Conservation (phyloP, 495 filamentous ascomycete species). For the Letharia lupina region DNA sequence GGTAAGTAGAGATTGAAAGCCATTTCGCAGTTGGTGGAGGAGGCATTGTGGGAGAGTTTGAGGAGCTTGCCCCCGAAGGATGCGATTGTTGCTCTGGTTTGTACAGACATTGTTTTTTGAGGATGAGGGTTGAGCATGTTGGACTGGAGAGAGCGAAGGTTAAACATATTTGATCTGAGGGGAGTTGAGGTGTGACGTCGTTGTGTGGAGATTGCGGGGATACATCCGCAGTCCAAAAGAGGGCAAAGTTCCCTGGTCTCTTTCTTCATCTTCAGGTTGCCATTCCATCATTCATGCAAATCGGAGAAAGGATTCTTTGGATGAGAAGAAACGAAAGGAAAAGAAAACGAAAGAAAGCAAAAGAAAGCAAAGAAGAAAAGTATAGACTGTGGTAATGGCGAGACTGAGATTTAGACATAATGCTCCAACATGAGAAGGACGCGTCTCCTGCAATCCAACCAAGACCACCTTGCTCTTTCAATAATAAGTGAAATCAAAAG, state of each 20-base stretch:
- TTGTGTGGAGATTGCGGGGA: conserved; percentile 3
- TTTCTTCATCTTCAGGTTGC: no score
- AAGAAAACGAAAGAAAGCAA: background rate
- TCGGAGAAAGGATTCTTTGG: no score
- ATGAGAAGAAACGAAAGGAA: no score
- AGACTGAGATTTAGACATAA: background rate
- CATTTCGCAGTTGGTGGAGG: conserved; percentile 57
- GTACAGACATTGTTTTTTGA: conserved; percentile 56
- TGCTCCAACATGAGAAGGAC: background rate
- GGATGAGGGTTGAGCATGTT: background rate
- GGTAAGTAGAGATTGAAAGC: conserved; percentile 60
- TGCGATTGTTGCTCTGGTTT: conserved; percentile 79
- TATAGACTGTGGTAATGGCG: no score
- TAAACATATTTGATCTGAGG: background rate
- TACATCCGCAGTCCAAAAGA: background rate
- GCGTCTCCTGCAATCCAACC: background rate
- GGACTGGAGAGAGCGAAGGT: background rate
- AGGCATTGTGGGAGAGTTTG: conserved; percentile 79
- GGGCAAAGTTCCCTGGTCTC: background rate
- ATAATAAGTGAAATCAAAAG: background rate
- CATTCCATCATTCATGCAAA: no score
- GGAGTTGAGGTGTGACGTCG: conserved; percentile 8
- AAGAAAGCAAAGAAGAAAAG: no score
- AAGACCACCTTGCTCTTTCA: background rate
- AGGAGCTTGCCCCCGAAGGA: conserved; percentile 92